Base-by-base conservation (phyloP, 345 rosid species). In the Eucalyptus brandiana region DNA sequence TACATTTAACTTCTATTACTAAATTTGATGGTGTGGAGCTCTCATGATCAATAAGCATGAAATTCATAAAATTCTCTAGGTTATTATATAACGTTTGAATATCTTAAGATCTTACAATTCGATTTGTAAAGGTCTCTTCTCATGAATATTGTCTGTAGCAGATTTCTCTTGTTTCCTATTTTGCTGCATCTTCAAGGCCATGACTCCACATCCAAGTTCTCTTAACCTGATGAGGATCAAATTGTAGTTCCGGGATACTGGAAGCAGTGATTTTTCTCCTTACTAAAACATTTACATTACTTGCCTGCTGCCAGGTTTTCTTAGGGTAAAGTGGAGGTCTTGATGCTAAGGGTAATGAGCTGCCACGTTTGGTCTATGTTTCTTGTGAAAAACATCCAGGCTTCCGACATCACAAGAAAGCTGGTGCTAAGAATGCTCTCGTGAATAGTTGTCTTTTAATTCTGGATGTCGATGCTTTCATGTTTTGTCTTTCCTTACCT, bases 351-450 rank as follows among this genome's bases (percentile, higher is more conserved):
- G 99, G 99, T 45, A 96, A 96, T 90, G 99, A 96, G 93, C 92
- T 97, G 88, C 99, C 98, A 2, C 95, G 95, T 42, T 91, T 96
- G 92, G 97, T 97, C 86, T 97, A 97, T 90, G 97, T 97, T 89
- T 97, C 98, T 91, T 96, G 98, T 89, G 99, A 97, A 93, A 97
- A 97, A 92, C 94, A 98, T 87, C 99, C 97, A 40, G 99, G 98
- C 76, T 97, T 96, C 93, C 97, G 93, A 91, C 99, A 97, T 93
- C 99, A 96, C 95, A 97, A 96, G 91, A 96, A 97, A 92, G 99
- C 99, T 83, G 99, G 98, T 93, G 99, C 99, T 67, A 96, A 95
- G 99, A 94, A 97, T 93, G 93, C 98, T 50, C 95, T 96, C 89
- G 98, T 96, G 88, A 86, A 96, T 91, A 34, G 28, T 90, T 28